phyloP scores from a whole-genome alignment of 495 filamentous ascomycete species.

The Pyrenopolyporus hunteri region DNA sequence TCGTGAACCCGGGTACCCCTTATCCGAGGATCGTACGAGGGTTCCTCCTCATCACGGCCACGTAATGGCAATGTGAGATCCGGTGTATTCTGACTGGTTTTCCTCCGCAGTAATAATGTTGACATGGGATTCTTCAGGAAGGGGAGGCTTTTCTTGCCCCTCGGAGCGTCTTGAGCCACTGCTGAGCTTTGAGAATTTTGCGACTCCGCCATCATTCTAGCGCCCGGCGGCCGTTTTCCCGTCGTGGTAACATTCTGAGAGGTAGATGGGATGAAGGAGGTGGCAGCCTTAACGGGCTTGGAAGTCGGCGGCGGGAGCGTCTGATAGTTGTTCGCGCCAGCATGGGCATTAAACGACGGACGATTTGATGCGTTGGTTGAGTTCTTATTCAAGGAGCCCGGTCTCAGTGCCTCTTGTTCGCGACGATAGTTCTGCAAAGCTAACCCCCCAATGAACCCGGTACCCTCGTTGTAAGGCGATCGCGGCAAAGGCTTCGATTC shows the following conservation, averaged over 20 bases:
- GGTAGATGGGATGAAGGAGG: conserved; percentile 49
- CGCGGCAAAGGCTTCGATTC: conserved; percentile 39
- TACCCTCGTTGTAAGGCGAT: conserved; percentile 37
- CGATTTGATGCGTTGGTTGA: conserved; percentile 31
- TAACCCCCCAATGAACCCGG: conserved; percentile 50
- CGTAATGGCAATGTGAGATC: conserved; percentile 59
- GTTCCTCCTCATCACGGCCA: conserved; percentile 35
- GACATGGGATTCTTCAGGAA: conserved; percentile 60
- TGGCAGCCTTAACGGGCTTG: conserved; percentile 40
- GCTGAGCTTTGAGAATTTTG: conserved; percentile 66
- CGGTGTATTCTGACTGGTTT: conserved; percentile 49
- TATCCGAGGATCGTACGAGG: conserved; percentile 79
- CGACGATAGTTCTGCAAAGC: conserved; percentile 49
- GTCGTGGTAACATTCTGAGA: conserved; percentile 43
- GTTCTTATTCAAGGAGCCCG: conserved; percentile 25
- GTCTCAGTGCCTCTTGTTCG: conserved; percentile 34
- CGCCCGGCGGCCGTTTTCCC: conserved; percentile 43
- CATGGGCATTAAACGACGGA: conserved; percentile 24
- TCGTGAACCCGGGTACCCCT: conserved; percentile 85
- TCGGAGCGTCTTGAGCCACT: conserved; percentile 60
- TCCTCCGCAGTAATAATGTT: conserved; percentile 49
- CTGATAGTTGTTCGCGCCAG: conserved; percentile 4
- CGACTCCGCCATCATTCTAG: conserved; percentile 47
- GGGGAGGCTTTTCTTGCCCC: conserved; percentile 56
- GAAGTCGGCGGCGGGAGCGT: conserved; percentile 33